Base-by-base conservation (phyloP, 2,329 filamentous ascomycete species). In the Didymella lethalis region DNA sequence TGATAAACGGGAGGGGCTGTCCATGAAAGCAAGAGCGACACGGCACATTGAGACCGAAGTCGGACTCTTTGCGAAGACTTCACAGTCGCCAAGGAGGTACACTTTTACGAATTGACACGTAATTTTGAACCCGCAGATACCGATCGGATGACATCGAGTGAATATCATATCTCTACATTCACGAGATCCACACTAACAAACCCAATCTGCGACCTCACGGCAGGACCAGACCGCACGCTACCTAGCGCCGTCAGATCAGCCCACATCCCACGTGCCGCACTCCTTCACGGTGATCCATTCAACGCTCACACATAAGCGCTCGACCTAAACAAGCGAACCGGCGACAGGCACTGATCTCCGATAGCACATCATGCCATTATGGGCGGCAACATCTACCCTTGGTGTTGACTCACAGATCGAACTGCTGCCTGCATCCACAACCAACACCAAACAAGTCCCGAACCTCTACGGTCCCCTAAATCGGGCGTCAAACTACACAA, bases 211-310 rank as follows among this genome's bases (percentile, higher is more conserved):
- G 29, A 52, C 54, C 54, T 26, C 43, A 36, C 48, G 48, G 54
- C 43, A 48, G n/a, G 18, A 47, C 48, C 34, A 26, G 43, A 16
- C 47, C 28, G 4, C 34, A 26, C 43, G 6, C 47, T 23, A 16
- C 18, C 43, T 57, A 57, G 54, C 43, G 54, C 34, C 10, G 28
- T 31, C 1, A 26, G 23, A 41, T 26, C 8, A 40, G 28, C 23
- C 48, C 54, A 52, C 48, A 57, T 29, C 45, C 50, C 54, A 57
- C 54, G 54, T 57, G 54, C 48, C 48, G 44, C 36, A 11, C 54
- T 20, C 48, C 28, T 44, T 32, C 48, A 52, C 29, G 44, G 7
- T 44, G 51, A 52, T 52, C 48, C 43, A 52, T 32, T 48, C 29
- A 53, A 52, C 48, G 54, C 32, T 32, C 48, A 7, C 48, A 48